Evolutionary conservation across 169 alveolate species (phyloP).

Genomic region (Theileria sp.): DNA sequence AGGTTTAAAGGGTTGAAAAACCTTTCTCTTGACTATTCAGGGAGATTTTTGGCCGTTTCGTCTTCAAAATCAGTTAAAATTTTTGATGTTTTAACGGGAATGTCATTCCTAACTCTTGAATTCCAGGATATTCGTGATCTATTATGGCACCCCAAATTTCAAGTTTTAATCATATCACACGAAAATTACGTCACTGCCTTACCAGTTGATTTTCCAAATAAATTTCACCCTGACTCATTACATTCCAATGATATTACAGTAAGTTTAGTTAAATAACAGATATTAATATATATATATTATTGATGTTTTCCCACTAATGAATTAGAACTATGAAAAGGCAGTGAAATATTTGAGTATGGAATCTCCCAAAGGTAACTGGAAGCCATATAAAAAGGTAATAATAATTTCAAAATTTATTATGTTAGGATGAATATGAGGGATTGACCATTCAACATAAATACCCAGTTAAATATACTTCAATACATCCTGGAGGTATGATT

Average conservation of each 20-base stretch:
- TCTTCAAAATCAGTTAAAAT: conserved; percentile 4
- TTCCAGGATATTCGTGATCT: conserved; percentile 22
- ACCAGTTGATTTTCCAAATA: conserved; percentile 53
- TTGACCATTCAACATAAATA: neutral
- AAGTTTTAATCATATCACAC: conserved; percentile 39
- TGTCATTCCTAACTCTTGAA: conserved; percentile 31
- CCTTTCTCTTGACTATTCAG: conserved; percentile 32
- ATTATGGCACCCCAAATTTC: conserved; percentile 60
- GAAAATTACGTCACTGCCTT: conserved; percentile 28
- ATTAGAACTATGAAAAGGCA: conserved; percentile 30
- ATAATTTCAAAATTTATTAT: neutral
- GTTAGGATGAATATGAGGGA: conserved; percentile 14
- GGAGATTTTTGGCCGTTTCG: conserved; percentile 42
- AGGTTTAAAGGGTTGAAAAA: conserved; percentile 21
- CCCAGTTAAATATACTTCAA: conserved; percentile 5
- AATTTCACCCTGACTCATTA: neutral
- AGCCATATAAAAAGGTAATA: conserved; percentile 11
- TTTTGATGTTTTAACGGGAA: conserved; percentile 39
- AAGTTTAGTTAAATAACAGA: neutral
- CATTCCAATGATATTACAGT: neutral
- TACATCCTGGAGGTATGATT: conserved; percentile 9
- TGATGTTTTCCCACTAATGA: neutral
- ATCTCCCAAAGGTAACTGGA: conserved; percentile 10
- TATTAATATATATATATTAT: neutral
- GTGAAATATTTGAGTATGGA: conserved; percentile 2